These are phyloP conservation scores for Podaxis sp. DNA, from an alignment of 768 basidiomycete genomes.

Conservation along the genomic window DNA sequence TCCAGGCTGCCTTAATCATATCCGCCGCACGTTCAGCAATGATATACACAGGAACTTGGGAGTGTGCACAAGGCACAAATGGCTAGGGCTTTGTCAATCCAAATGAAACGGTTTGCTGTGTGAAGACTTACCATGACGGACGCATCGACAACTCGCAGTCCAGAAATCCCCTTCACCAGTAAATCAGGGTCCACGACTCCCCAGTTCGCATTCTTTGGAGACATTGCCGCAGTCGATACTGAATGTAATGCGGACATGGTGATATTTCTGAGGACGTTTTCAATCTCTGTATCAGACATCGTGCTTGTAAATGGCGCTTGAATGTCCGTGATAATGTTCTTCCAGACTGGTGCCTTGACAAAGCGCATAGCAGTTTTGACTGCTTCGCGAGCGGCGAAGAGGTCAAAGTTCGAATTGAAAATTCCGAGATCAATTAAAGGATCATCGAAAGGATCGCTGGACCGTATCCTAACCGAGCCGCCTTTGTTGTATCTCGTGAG, in stretches of 20 bases:
- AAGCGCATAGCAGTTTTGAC: slow-evolving; percentile 22
- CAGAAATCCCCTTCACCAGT: slow-evolving; percentile 32
- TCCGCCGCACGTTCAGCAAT: slow-evolving; percentile 20
- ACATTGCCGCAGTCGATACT: slow-evolving; percentile 34
- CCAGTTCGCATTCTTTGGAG: slow-evolving; percentile 21
- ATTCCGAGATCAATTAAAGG: slow-evolving; percentile 22
- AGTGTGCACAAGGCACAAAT: slow-evolving; percentile 18
- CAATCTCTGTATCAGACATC: slow-evolving; percentile 16
- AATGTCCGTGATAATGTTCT: slow-evolving; percentile 16
- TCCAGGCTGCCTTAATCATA: slow-evolving; percentile 17
- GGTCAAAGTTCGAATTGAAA: slow-evolving; percentile 16
- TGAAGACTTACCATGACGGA: slow-evolving; percentile 30
- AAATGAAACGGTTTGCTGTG: neutral
- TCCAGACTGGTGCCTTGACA: slow-evolving; percentile 20
- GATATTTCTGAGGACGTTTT: slow-evolving; percentile 21
- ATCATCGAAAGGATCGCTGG: slow-evolving; percentile 25
- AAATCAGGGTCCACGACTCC: slow-evolving; percentile 41
- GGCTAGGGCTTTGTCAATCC: slow-evolving; percentile 7
- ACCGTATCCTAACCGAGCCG: slow-evolving; percentile 21
- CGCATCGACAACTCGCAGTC: slow-evolving; percentile 39
- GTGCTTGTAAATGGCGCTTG: slow-evolving; percentile 12
- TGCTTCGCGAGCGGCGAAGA: slow-evolving; percentile 21
- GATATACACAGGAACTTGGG: slow-evolving; percentile 16
- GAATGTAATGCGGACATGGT: slow-evolving; percentile 29
- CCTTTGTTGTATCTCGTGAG: slow-evolving; percentile 10